Base-by-base conservation (phyloP, 768 basidiomycete genomes). In the Agaricus blazei region DNA sequence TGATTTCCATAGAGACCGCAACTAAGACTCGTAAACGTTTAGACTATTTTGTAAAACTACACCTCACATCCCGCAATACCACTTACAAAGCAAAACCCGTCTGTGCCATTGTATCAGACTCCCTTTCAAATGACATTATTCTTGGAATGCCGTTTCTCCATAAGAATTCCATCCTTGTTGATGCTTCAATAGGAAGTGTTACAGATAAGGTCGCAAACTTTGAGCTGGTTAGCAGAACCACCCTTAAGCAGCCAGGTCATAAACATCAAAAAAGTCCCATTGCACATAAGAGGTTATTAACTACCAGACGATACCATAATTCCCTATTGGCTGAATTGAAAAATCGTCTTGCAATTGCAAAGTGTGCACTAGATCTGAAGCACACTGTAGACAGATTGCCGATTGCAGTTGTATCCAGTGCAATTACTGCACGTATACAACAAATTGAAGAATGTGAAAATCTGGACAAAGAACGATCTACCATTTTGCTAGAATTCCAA, bases 121-220 rank as follows among this genome's bases (percentile, higher is more conserved):
- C 36, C 1, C 60, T 73, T 1, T 68, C 62, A 34, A 59, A 51
- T 3, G 65, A 66, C 3, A 31, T 76, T 7, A 52, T 76, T 0
- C 60, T 76, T 0, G 71, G 72, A 0, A 48, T 67, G 0, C 74
- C 72, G 0, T 75, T 70, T 29, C 61, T 75, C 0, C 24, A 41
- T 9, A 54, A 58, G 1, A 77, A 77, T 57, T 36, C 64, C 0
- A 70, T 77, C 59, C 55, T 71, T 0, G 58, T 67, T 28, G 69
- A 76, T 49, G 64, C 69, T 24, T 47, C 46, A 11, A 3, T 23
- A 1, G 23, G 42, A 19, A 36, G 58, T 53, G 54, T 57, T 11
- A 58, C 65, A 26, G 58, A 62, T 51, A 60, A 59, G 26, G 26
- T 40, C 4, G 41, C 46, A 45, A 23, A n/a, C n/a, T n/a, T n/a